A percentile compares a stretch with the other conserved stretches of the same genome.
Conservation (phyloP, 495 filamentous ascomycete genomes). For the Xylaria flabelliformis region DNA sequence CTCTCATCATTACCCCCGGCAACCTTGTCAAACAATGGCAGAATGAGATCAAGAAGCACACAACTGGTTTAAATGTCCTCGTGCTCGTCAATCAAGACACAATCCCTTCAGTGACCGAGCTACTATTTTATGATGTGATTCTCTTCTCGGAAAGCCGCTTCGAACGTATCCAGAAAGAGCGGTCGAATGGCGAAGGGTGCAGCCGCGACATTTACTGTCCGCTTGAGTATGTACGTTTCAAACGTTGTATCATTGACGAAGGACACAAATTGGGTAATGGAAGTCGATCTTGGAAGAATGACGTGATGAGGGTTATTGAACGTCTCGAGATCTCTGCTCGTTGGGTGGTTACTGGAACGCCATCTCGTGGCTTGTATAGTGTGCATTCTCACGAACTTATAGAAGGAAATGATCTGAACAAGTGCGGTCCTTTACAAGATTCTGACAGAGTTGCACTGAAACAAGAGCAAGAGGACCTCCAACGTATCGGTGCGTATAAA, state of each 20-base stretch:
- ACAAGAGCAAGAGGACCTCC: conserved; percentile 74
- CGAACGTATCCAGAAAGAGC: conserved; percentile 60
- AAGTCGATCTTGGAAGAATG: conserved; percentile 61
- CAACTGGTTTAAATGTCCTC: conserved; percentile 67
- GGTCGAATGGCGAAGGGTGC: conserved; percentile 26
- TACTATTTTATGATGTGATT: conserved; percentile 77
- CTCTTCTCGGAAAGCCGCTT: conserved; percentile 79
- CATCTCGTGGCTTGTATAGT: conserved; percentile 80
- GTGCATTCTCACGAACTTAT: conserved; percentile 42
- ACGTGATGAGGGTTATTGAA: conserved; percentile 70
- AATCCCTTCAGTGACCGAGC: conserved; percentile 63
- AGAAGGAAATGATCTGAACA: conserved; percentile 1
- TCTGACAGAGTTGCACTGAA: conserved; percentile 35
- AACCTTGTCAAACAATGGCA: conserved; percentile 77
- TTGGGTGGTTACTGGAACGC: conserved; percentile 93
- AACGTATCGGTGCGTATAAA: conserved; percentile 58
- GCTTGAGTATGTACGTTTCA: conserved; percentile 75
- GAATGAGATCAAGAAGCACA: conserved; percentile 72
- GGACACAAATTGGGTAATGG: conserved; percentile 78
- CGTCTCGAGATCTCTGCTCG: conserved; percentile 72
- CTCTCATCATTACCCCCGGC: conserved; percentile 70
- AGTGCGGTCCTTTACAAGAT: conserved; percentile 22
- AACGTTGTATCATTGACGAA: conserved; percentile 90
- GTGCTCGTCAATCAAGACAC: conserved; percentile 56
- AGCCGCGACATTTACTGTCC: conserved; percentile 44